Conservation (phyloP, 345 rosid species). For the Lumnitzera racemosa region DNA sequence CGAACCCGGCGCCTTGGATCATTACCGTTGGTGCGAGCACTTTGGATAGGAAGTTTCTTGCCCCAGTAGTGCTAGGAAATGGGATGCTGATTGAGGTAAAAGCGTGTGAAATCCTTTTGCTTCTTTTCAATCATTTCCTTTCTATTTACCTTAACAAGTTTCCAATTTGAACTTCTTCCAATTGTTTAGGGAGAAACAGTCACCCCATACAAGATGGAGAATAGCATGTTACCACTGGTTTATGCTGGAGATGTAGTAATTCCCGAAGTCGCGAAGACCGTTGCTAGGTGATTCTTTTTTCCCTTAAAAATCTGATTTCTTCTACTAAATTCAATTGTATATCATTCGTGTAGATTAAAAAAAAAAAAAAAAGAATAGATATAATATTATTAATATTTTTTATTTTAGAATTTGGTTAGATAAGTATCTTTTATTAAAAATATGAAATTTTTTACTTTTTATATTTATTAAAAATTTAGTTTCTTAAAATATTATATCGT, state of each 20-base stretch:
- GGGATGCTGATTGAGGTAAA: slow-evolving; percentile 47
- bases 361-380: too few relatives aligned
- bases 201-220: slow-evolving; percentile 34
- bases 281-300: slow-evolving; percentile 28
- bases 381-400: too few relatives aligned
- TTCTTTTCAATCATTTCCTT: not conserved
- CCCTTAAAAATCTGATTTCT: not conserved
- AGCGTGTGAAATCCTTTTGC: too few relatives aligned
- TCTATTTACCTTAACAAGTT: too few relatives aligned
- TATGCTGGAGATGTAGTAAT: slow-evolving; percentile 50
- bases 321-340: not conserved
- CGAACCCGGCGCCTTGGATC: slow-evolving; percentile 73
- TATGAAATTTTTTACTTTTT: too few relatives aligned
- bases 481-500: too few relatives aligned
- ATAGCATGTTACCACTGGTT: slow-evolving; percentile 44
- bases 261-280: slow-evolving; percentile 30
- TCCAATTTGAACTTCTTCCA: not conserved
- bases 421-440: too few relatives aligned
- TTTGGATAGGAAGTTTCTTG: slow-evolving; percentile 50
- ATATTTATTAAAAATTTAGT: too few relatives aligned
- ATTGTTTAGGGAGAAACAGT: slow-evolving; percentile 50
- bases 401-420: too few relatives aligned
- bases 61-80: slow-evolving; percentile 52
- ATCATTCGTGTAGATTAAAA: too few relatives aligned
- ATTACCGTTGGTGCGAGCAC: slow-evolving; percentile 78